Evolutionary conservation across 1,284 basidiomycete genomes (phyloP).

Genomic region (Ceratobasidium sp.): DNA sequence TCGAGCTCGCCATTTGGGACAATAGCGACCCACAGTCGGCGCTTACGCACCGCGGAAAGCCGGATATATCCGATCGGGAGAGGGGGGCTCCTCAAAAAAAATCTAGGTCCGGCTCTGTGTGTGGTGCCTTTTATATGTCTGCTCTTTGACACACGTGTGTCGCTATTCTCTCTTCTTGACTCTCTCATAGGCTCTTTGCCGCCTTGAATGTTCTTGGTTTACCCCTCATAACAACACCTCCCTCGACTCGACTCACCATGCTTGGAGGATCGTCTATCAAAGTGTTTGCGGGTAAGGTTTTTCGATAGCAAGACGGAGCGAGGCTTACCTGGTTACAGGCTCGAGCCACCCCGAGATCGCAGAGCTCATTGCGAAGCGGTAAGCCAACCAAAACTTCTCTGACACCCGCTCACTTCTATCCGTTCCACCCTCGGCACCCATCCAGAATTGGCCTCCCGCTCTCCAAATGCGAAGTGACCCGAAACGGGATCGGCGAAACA

Average conservation of each 20-base stretch:
- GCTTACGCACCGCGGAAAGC: background rate
- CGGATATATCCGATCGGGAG: slow-evolving; percentile 18
- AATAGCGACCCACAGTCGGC: background rate
- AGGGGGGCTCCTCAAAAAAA: background rate
- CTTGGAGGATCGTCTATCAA: slow-evolving; percentile 86
- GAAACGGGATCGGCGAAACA: slow-evolving; percentile 92
- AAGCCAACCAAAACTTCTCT: slow-evolving; percentile 46
- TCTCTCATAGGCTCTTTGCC: background rate
- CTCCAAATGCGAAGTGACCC: slow-evolving; percentile 82
- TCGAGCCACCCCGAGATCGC: slow-evolving; percentile 97
- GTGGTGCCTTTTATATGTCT: background rate
- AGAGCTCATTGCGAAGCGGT: slow-evolving; percentile 92
- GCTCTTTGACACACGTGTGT: background rate
- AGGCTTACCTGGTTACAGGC: slow-evolving; percentile 55
- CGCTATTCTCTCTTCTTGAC: background rate
- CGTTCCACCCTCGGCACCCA: background rate
- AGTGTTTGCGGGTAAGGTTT: slow-evolving; percentile 90
- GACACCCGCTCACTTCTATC: slow-evolving; percentile 40
- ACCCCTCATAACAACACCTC: slow-evolving; percentile 4
- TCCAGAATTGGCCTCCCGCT: slow-evolving; percentile 82
- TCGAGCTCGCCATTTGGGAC: background rate
- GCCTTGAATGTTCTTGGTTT: slow-evolving; percentile 21
- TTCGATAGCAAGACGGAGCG: slow-evolving; percentile 6
- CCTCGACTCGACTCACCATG: slow-evolving; percentile 53
- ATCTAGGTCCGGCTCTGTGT: background rate